phyloP scores from a whole-genome alignment of 2,329 filamentous ascomycete species.

The Coniochaeta pulveracea region DNA sequence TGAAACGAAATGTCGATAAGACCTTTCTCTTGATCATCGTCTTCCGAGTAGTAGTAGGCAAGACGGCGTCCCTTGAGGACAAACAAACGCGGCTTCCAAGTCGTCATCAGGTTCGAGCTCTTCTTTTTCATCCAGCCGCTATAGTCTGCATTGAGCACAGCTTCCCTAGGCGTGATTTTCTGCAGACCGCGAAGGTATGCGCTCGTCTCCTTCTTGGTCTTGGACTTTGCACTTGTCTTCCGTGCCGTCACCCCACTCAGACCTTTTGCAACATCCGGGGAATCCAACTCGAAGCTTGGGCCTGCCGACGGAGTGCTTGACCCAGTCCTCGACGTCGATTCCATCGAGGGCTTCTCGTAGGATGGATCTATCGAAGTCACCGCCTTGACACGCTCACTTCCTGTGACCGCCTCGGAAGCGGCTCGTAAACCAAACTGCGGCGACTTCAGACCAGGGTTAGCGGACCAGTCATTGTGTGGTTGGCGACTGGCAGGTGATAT shows the following conservation, averaged over 20 bases:
- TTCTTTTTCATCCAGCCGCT: conserved; percentile 99
- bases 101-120: conserved; percentile 89
- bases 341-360: conserved; percentile 38
- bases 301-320: conserved; percentile 58
- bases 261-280: conserved; percentile 51
- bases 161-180: conserved; percentile 71
- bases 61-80: conserved; percentile 83
- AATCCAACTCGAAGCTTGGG: conserved; percentile 70
- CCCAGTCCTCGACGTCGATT: conserved; percentile 64
- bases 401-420: conserved; percentile 65
- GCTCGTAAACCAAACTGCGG: conserved; percentile 64
- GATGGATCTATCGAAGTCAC: conserved; percentile 38
- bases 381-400: conserved; percentile 39
- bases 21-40: conserved; percentile 85
- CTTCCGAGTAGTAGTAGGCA: conserved; percentile 92
- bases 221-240: conserved; percentile 44
- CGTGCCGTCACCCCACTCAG: conserved; percentile 36
- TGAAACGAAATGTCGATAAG: conserved; percentile 97
- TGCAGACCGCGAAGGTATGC: conserved; percentile 81
- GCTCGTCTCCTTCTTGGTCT: conserved; percentile 88
- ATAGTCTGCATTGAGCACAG: conserved; percentile 80
- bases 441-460: conserved; percentile 37
- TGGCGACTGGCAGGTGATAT: conserved; percentile 33
- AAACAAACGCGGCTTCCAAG: conserved; percentile 96
- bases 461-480: conserved; percentile 44